phyloP scores from a whole-genome alignment of 805 yeast species.

The Tetrapisispora pingtungensis region DNA sequence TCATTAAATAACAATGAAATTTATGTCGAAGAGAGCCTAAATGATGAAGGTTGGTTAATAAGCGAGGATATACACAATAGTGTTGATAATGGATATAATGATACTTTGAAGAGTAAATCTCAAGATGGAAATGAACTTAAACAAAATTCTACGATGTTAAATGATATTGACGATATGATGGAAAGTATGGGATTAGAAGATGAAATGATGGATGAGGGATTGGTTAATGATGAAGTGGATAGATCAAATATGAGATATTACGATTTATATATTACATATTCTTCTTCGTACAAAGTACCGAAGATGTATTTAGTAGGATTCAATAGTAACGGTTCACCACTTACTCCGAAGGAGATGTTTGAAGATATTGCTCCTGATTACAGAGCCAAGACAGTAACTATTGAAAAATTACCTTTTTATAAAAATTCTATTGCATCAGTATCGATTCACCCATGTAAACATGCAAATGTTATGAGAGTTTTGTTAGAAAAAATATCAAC shows the following conservation, averaged over 20 bases:
- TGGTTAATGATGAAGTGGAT: constrained; percentile 32
- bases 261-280: constrained; percentile 83
- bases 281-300: constrained; percentile 93
- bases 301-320: constrained; percentile 87
- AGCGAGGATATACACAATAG: not conserved
- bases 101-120: too few relatives aligned
- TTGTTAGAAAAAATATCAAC: constrained; percentile 62
- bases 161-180: constrained; percentile 21
- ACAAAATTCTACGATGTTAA: not conserved
- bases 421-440: constrained; percentile 54
- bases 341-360: constrained; percentile 83
- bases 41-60: constrained; percentile 50
- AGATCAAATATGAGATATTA: constrained; percentile 51
- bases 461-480: constrained; percentile 88
- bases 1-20: constrained; percentile 5
- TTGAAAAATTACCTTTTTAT: constrained; percentile 82
- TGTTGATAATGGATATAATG: not conserved
- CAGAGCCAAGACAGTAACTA: constrained; percentile 91
- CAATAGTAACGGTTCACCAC: constrained; percentile 72
- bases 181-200: constrained; percentile 26
- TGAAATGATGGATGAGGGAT: constrained; percentile 29
- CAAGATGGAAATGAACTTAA: not conserved
- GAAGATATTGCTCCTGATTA: constrained; percentile 90
- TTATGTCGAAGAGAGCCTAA: constrained; percentile 4
- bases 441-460: constrained; percentile 93